These are phyloP conservation scores for Sporothrix schenckii DNA, from an alignment of 2,329 filamentous ascomycete genomes.

Conservation along the genomic window DNA sequence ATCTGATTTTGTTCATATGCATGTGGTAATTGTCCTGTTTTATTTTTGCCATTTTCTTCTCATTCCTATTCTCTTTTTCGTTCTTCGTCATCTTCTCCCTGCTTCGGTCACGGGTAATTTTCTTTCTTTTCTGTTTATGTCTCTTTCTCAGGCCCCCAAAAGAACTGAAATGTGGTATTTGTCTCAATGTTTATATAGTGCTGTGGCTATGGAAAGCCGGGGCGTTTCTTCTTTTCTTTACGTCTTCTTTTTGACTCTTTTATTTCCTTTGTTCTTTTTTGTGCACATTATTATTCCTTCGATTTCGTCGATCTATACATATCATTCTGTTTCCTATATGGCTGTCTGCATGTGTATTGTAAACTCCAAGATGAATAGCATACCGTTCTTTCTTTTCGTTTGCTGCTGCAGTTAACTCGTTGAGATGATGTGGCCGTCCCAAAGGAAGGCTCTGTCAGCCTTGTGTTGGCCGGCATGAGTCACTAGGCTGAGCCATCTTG, in stretches of 20 bases:
- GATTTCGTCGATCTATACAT: slow-evolving; percentile 15
- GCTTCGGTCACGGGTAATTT: background rate
- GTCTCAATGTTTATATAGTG: slow-evolving; percentile 18
- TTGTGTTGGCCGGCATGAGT: slow-evolving; percentile 20
- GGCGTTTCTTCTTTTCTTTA: slow-evolving; percentile 10
- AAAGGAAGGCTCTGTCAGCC: background rate
- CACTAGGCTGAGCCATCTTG: background rate
- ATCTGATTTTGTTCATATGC: background rate
- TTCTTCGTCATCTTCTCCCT: slow-evolving; percentile 8
- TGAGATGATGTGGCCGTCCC: no score
- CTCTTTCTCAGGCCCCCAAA: slow-evolving; percentile 10
- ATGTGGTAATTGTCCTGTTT: slow-evolving; percentile 13
- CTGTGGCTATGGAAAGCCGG: slow-evolving; percentile 20
- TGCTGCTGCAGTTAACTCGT: no score
- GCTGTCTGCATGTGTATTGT: background rate
- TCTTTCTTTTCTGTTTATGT: slow-evolving; percentile 9
- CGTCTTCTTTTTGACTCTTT: background rate
- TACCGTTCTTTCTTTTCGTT: no score
- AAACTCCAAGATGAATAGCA: background rate
- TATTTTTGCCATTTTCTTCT: slow-evolving; percentile 14
- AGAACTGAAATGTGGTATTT: slow-evolving; percentile 26
- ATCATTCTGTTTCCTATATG: background rate
- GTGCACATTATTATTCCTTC: slow-evolving; percentile 16
- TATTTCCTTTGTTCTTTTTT: background rate
- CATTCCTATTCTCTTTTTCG: background rate